Evolutionary conservation across 2,329 filamentous ascomycete genomes (phyloP).

Genomic region (Arthrocladium fulminans): DNA sequence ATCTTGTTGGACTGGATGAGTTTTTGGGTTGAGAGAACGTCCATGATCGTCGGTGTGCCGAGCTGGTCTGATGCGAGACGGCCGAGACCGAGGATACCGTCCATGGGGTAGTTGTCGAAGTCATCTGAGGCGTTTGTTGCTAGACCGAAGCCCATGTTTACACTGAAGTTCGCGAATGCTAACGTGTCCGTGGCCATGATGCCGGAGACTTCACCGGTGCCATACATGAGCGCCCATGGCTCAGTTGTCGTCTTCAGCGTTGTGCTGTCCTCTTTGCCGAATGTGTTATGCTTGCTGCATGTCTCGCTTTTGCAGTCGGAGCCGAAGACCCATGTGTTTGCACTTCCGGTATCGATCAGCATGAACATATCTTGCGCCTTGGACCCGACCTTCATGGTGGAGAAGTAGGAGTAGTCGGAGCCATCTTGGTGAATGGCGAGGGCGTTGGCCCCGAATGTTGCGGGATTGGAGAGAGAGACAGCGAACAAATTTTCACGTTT

Average conservation of each 20-base stretch:
- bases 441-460: constrained; percentile 36
- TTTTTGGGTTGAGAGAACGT: constrained; percentile 49
- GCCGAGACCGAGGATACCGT: constrained; percentile 75
- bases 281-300: constrained; percentile 62
- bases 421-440: constrained; percentile 47
- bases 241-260: constrained; percentile 48
- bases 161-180: constrained; percentile 54
- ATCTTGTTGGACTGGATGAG: constrained; percentile 59
- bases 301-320: constrained; percentile 56
- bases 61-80: constrained; percentile 47
- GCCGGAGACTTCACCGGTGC: constrained; percentile 65
- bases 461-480: constrained; percentile 31
- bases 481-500: constrained; percentile 43
- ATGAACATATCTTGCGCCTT: constrained; percentile 44
- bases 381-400: constrained; percentile 42
- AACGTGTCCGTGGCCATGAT: constrained; percentile 57
- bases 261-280: constrained; percentile 57
- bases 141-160: constrained; percentile 62
- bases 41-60: constrained; percentile 56
- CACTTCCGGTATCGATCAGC: constrained; percentile 47
- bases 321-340: constrained; percentile 77
- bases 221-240: constrained; percentile 62
- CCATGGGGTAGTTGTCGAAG: constrained; percentile 71
- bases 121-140: constrained; percentile 63
- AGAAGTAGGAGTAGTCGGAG: constrained; percentile 47